Conservation (phyloP, 192 early-diverging fungal species). For the Coemansia sp. region DNA sequence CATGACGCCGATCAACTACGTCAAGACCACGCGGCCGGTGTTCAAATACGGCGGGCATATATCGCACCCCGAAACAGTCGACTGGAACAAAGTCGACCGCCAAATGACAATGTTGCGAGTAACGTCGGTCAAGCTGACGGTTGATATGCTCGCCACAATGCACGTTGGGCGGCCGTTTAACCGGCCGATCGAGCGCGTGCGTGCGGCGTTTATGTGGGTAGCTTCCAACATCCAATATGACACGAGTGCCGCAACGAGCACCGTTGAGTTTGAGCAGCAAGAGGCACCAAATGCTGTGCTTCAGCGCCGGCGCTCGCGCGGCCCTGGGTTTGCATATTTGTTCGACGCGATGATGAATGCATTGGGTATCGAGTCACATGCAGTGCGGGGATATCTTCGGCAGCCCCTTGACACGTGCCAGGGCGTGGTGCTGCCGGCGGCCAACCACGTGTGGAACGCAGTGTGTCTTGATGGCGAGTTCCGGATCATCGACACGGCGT, state of each 20-base stretch:
- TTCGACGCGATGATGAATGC: conserved; percentile 53
- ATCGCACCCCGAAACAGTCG: conserved; percentile 36
- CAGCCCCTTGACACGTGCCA: conserved; percentile 52
- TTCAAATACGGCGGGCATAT: conserved; percentile 51
- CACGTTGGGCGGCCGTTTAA: conserved; percentile 68
- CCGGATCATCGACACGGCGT: conserved; percentile 51
- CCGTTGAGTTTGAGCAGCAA: conserved; percentile 46
- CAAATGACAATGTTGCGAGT: conserved; percentile 68
- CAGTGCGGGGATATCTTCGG: conserved; percentile 53
- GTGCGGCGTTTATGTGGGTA: conserved; percentile 69
- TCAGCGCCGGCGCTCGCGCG: conserved; percentile 50
- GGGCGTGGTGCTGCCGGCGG: conserved; percentile 43
- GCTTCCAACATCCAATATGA: conserved; percentile 64
- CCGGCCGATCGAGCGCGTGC: conserved; percentile 59
- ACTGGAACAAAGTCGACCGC: conserved; percentile 65
- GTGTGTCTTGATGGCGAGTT: conserved; percentile 56
- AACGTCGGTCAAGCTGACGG: conserved; percentile 59
- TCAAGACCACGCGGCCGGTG: conserved; percentile 50
- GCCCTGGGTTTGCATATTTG: conserved; percentile 54
- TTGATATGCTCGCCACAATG: conserved; percentile 62
- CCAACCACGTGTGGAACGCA: conserved; percentile 58
- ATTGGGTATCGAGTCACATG: conserved; percentile 50
- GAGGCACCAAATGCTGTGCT: conserved; percentile 46
- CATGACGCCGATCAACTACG: conserved; percentile 51
- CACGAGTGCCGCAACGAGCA: conserved; percentile 35